Evolutionary conservation across 169 alveolate species (phyloP).

Genomic region (Amoebophrya sp.): DNA sequence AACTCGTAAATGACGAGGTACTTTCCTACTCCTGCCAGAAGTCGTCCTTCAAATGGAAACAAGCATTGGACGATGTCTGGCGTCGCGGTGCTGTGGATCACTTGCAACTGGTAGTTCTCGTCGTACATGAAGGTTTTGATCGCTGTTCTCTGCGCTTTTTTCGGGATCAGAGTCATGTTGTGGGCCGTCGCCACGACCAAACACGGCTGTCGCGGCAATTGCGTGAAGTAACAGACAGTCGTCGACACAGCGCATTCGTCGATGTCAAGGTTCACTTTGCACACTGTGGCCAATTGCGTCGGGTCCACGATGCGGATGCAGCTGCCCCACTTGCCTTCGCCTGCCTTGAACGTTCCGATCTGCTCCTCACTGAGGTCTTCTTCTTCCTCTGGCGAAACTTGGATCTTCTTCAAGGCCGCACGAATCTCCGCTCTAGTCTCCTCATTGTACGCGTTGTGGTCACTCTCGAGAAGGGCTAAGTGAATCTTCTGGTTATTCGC

Average conservation of each 20-base stretch:
- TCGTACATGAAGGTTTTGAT: slow-evolving; percentile 59
- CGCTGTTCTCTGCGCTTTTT: slow-evolving; percentile 29
- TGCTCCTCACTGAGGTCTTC: slow-evolving; percentile 55
- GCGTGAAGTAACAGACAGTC: slow-evolving; percentile 52
- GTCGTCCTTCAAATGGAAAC: slow-evolving; percentile 78
- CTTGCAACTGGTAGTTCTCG: slow-evolving; percentile 52
- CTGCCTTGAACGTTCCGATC: slow-evolving; percentile 75
- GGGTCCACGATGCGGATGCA: slow-evolving; percentile 79
- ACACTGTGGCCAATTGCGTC: slow-evolving; percentile 46
- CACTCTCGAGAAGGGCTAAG: slow-evolving; percentile 75
- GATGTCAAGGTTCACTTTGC: slow-evolving; percentile 4
- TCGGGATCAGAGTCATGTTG: slow-evolving; percentile 60
- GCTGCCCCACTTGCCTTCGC: slow-evolving; percentile 85
- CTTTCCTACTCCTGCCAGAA: slow-evolving; percentile 80
- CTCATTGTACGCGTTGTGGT: slow-evolving; percentile 74
- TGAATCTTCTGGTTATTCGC: background rate
- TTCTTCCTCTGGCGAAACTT: slow-evolving; percentile 47
- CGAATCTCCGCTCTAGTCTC: slow-evolving; percentile 60
- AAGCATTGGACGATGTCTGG: slow-evolving; percentile 80
- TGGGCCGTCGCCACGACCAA: slow-evolving; percentile 50
- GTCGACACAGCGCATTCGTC: slow-evolving; percentile 42
- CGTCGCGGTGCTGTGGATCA: slow-evolving; percentile 66
- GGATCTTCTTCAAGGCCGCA: slow-evolving; percentile 37
- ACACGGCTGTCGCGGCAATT: slow-evolving; percentile 43
- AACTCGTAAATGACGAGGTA: slow-evolving; percentile 87